Conservation (phyloP, 495 filamentous ascomycete species). For the Thozetella sp. region DNA sequence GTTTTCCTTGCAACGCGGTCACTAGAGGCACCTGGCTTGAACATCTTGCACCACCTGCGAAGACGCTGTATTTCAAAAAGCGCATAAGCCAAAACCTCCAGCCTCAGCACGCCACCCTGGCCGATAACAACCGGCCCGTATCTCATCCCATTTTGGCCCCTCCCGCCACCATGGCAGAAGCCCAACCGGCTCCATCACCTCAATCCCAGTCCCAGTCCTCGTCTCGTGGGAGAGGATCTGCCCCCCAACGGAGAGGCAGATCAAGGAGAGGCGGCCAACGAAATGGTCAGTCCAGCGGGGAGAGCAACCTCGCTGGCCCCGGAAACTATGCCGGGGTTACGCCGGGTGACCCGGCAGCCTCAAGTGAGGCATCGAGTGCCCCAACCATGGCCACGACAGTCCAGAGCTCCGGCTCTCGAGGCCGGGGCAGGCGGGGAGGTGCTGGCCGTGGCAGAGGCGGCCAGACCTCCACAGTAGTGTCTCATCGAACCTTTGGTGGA, state of each 20-base stretch:
- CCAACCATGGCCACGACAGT: background rate
- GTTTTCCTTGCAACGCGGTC: background rate
- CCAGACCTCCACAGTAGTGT: slow-evolving; percentile 36
- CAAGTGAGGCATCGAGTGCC: background rate
- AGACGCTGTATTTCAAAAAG: slow-evolving; percentile 61
- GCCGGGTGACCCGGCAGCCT: background rate
- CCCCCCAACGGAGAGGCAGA: slow-evolving; percentile 12
- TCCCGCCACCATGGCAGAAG: slow-evolving; percentile 15
- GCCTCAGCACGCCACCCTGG: background rate
- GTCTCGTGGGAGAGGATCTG: slow-evolving; percentile 22
- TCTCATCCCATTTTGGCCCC: slow-evolving; percentile 5
- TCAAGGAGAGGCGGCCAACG: background rate
- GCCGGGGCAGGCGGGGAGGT: slow-evolving; percentile 38
- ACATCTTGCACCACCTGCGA: slow-evolving; percentile 17
- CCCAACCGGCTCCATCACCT: slow-evolving; percentile 6
- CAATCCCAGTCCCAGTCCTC: slow-evolving; percentile 7
- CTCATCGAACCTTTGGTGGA: slow-evolving; percentile 54
- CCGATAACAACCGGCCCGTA: slow-evolving; percentile 2
- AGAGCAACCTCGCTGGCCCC: background rate
- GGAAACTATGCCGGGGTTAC: background rate
- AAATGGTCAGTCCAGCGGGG: background rate
- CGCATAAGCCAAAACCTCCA: slow-evolving; percentile 25
- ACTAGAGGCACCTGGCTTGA: too few relatives aligned
- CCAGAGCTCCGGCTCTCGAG: slow-evolving; percentile 5
- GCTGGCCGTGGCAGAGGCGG: slow-evolving; percentile 37